Evolutionary conservation across 2,329 filamentous ascomycete species (phyloP), one percentile per base, ranked within the genome.

Genomic region (Fusarium dimerum): DNA sequence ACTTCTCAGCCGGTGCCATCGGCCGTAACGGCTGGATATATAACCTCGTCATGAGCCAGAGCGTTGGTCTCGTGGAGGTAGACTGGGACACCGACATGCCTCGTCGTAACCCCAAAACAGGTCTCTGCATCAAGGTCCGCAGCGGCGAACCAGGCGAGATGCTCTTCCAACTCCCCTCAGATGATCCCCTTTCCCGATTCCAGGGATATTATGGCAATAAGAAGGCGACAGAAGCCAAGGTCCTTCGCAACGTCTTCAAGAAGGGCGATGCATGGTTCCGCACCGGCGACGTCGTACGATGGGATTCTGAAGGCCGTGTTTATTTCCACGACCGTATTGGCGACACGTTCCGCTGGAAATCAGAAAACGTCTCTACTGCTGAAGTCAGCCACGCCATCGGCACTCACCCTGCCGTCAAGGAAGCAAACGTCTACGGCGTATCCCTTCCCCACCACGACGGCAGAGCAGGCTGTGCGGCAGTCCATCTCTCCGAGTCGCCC

Each of bases 341-440:
- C 50, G 88, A 91, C 66, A 90, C 88, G 0, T 91, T 87, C 73
- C 82, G 88, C 45, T 91, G 88, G 88, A 90, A 94, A 74, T 86
- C 85, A 46, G 89, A 93, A 71, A 93, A 93, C 63, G 88, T 93
- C 1, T 90, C 88, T 3, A 92, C 89, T 0, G 85, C 82, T 45
- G 91, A 96, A 70, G 92, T 96, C 16, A 82, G 87, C n/a, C 83
- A 92, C 66, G 83, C 84, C 0, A 71, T 96, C 0, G 87, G 89
- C 13, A 72, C 77, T 1, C 87, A 92, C 66, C 76, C 85, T 0
- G 76, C 77, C 1, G 78, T 96, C 13, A 75, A 80, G 32, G 91
- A 96, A 73, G 88, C 89, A 32, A 95, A 95, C 62, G 91, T 96
- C 29, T 96, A 95, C 65, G 91, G 91, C 38, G 89, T 96, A 3